Evolutionary conservation across 495 filamentous ascomycete genomes (phyloP), one percentile per base, ranked within the genome.

Genomic region (Cercophora samala): DNA sequence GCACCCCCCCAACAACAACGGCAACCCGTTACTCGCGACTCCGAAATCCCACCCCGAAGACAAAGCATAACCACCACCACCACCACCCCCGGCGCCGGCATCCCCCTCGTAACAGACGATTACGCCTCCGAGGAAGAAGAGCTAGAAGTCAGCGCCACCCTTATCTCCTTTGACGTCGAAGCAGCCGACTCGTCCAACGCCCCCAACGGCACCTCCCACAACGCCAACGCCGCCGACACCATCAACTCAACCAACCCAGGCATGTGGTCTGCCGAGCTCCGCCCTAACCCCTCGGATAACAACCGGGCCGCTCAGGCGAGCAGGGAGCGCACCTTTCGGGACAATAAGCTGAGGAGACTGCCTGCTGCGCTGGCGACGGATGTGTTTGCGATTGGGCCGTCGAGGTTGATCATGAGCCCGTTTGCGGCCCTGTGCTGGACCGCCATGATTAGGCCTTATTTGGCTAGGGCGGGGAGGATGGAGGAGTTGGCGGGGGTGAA

Each of bases 131-230:
- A 84, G 60, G 83, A 84, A 53, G 84, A 85, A 62, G 83, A 84
- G 25, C 66, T 72, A 19, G 83, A 85, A 32, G 69, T 80, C 21
- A 82, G 80, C 63, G 76, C 82, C 3, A 85, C 83, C 0, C 69
- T 86, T 1, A 85, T 86, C n/a, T 85, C 80, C 63, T 85, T 86
- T 59, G 84, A 86, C 69, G 83, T 86, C 26, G 83, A 85, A 60
- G 77, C 83, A 8, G 80, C 78, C 53, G 81, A 84, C 56, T 17
- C 61, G 32, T 26, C 42, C 59, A n/a, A 21, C 26, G 5, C 58
- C 52, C 2, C 6, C n/a, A 24, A 29, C 62, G 52, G 26, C 51
- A 13, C n/a, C 51, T n/a, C 42, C 58, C n/a, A 17, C n/a, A 11
- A 17, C n/a, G n/a, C n/a, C 18, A 42, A 17, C 54, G 5, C 42